These are phyloP conservation scores for Phytophthora chlamydospora DNA, from an alignment of 352 stramenopile species.

Conservation along the genomic window DNA sequence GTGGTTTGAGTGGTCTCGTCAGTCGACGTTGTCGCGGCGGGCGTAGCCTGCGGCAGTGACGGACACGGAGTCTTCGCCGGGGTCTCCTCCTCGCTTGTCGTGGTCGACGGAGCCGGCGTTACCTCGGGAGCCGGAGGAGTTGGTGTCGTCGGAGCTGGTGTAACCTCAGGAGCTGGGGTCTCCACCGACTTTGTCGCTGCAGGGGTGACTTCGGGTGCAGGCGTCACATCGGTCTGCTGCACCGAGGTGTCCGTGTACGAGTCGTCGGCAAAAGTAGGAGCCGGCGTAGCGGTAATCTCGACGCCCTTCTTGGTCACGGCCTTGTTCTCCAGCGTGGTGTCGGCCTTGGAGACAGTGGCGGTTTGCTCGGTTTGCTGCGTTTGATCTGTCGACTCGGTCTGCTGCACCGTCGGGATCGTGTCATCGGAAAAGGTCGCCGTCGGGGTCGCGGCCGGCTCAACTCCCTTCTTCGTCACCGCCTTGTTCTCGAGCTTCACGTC, in stretches of 20 bases:
- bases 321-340: constrained; percentile 24
- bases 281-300: constrained; percentile 1
- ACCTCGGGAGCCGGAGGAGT: background rate
- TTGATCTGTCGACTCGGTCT: constrained; percentile 12
- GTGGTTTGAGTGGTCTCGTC: constrained; percentile 19
- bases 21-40: constrained; percentile 7
- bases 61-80: constrained; percentile 26
- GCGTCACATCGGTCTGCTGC: constrained; percentile 15
- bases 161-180: constrained; percentile 8
- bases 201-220: constrained; percentile 12
- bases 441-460: constrained; percentile 9
- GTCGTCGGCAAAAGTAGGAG: constrained; percentile 22
- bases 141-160: constrained; percentile 15
- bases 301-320: constrained; percentile 16
- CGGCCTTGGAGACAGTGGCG: constrained; percentile 1
- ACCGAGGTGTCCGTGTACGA: constrained; percentile 17
- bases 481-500: constrained; percentile 26
- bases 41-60: constrained; percentile 19
- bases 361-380: background rate
- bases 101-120: constrained; percentile 1
- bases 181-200: constrained; percentile 5
- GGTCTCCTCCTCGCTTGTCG: constrained; percentile 10
- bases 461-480: constrained; percentile 22
- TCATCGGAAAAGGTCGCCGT: constrained; percentile 20
- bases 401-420: constrained; percentile 13